Base-by-base conservation (phyloP, 2,329 filamentous ascomycete genomes). In the Pestalotiopsis sp. region DNA sequence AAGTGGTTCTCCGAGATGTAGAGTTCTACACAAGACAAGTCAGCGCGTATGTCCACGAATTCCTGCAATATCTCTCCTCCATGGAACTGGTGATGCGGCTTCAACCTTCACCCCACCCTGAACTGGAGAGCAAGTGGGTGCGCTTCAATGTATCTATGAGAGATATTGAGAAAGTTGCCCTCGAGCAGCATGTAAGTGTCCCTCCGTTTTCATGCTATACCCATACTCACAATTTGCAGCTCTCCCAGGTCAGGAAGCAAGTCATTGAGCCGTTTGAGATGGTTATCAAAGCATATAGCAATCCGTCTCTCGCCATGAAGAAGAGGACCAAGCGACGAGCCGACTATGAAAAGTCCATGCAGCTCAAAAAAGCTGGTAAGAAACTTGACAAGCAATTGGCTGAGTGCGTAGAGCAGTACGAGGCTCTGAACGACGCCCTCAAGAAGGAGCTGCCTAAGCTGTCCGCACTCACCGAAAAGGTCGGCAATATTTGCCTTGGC, bases 101-200 rank as follows among this genome's bases (percentile, higher is more conserved):
- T 41, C 88, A 90, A 73, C 91, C 91, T 13, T 92, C 92, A 64
- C 90, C 87, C 69, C 90, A 94, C 78, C 91, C 94, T 0, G 95
- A 98, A 78, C 84, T 97, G 56, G 95, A 98, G 81, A 95, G 92
- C 84, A 97, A 97, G 78, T 98, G 95, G 94, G 92, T 94, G 64
- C 93, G 92, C 71, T 96, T 97, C 81, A 95, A 94, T 73, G 90
- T 94, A 76, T 92, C 92, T 41, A 93, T 97, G 81, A 89, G 93
- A 72, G 95, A 98, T 75, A 90, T 98, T 72, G 91, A 95, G 75
- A 92, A 91, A 70, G 89, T 94, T 72, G 92, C 93, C 4, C 85
- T 98, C 25, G 92, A 94, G 70, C 92, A 95, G 73, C 95, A 98
- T 84, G 91, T 95, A 83, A 87, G 87, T 83, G 39, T 72, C 7